These are phyloP conservation scores for Xylariaceae sp. DNA, from an alignment of 2,329 filamentous ascomycete genomes.

Conservation along the genomic window DNA sequence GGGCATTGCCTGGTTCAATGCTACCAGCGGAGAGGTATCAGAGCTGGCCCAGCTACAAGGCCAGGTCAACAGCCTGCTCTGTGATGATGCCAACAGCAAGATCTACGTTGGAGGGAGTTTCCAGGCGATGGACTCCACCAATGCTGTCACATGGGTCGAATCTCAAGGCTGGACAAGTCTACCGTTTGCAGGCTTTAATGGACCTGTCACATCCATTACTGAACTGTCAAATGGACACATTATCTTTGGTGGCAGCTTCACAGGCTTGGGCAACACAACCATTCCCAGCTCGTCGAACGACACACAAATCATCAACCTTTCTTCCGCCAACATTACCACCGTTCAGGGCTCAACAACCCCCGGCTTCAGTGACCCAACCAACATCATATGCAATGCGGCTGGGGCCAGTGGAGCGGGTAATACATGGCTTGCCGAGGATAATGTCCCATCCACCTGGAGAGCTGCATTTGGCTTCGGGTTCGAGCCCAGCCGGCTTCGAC, in stretches of 20 bases:
- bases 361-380: conserved; percentile 68
- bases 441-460: conserved; percentile 71
- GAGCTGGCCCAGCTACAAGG: conserved; percentile 77
- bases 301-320: conserved; percentile 76
- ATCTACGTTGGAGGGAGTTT: conserved; percentile 92
- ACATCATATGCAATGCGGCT: conserved; percentile 72
- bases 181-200: conserved; percentile 91
- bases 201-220: conserved; percentile 77
- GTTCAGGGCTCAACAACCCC: conserved; percentile 51
- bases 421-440: conserved; percentile 75
- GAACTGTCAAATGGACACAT: conserved; percentile 76
- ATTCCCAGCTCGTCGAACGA: conserved; percentile 60
- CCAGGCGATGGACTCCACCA: conserved; percentile 70
- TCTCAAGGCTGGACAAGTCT: conserved; percentile 67
- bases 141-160: conserved; percentile 76
- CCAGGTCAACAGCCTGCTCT: conserved; percentile 73
- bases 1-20: conserved; percentile 75
- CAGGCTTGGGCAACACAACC: conserved; percentile 75
- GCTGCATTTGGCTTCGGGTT: conserved; percentile 80
- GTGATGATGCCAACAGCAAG: conserved; percentile 67
- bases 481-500: conserved; percentile 73
- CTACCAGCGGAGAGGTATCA: conserved; percentile 60
- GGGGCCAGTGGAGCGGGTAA: conserved; percentile 61
- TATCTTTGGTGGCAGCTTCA: conserved; percentile 86
- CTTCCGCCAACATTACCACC: conserved; percentile 65